Evolutionary conservation across 2,329 filamentous ascomycete genomes (phyloP), one percentile per base, ranked within the genome.

Genomic region (Tolypocladium tropicale): DNA sequence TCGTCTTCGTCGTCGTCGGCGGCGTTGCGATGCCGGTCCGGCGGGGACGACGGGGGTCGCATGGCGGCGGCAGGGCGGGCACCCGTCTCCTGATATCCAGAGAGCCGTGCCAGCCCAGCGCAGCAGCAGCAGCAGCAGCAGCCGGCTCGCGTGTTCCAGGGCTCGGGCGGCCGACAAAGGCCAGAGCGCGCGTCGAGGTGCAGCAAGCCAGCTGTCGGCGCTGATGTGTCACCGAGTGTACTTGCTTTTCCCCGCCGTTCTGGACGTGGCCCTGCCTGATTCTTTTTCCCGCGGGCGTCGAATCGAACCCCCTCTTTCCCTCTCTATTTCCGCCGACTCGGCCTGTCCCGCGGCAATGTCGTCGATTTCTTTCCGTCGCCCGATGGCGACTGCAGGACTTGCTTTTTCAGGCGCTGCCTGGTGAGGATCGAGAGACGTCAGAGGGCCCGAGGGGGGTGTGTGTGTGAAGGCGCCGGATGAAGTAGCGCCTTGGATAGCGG

Each of bases 11-110:
- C 37, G 43, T 46, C 14, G 34, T 53, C 43, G n/a, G n/a, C n/a
- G n/a, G n/a, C n/a, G 52, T 57, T 48, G 41, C 50, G 50, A 52
- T 52, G 56, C 50, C 53, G 53, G 43, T 56, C 55, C 43, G 53
- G 53, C 55, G 56, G 53, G 36, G 55, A 51, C 9, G 53, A 43
- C 36, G 33, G 55, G 37, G 56, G 50, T 58, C 55, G 60, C 61
- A 63, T 63, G 60, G 56, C 59, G 60, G 56, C 59, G 57, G 23
- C 28, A n/a, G 33, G 41, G 23, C 34, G 41, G 43, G 34, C 41
- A 33, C 28, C 46, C 28, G 46, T 11, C 46, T 32, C 46, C 12
- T n/a, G 28, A 11, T 50, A 32, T 32, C 14, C 12, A 3, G 12
- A 9, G 18, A n/a, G 18, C 37, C 37, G 18, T 30, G 28, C 46